Percentiles rank a stretch among this genome's conserved stretches.
phyloP scores from a whole-genome alignment of 139 green algal species.

The Auxenochlorella protothecoides region DNA sequence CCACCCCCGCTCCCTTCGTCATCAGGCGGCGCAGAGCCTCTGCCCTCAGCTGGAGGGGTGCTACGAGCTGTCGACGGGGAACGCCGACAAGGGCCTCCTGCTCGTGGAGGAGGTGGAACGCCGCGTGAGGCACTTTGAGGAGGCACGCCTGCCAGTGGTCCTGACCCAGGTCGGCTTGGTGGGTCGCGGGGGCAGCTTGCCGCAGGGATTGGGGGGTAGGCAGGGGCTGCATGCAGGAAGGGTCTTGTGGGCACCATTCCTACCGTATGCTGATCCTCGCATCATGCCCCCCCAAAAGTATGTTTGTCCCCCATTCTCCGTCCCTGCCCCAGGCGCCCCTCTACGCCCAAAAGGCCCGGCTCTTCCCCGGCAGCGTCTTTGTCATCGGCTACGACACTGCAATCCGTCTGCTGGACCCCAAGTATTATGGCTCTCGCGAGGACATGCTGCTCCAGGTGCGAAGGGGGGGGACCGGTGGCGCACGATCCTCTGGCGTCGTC shows the following conservation, averaged over 20 bases:
- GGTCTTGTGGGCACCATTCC: neutral
- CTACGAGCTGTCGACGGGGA: conserved; percentile 77
- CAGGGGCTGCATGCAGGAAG: neutral
- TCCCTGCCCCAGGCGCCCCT: conserved; percentile 40
- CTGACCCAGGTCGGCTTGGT: conserved; percentile 36
- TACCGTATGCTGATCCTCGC: neutral
- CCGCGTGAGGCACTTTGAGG: conserved; percentile 66
- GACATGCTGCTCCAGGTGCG: conserved; percentile 48
- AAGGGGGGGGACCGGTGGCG: neutral
- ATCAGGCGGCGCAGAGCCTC: conserved; percentile 2
- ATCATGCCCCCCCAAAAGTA: neutral
- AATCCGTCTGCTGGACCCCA: conserved; percentile 53
- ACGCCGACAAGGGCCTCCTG: conserved; percentile 84
- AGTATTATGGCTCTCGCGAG: conserved; percentile 59
- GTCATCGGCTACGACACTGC: conserved; percentile 78
- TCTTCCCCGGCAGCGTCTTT: conserved; percentile 54
- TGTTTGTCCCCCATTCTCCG: neutral
- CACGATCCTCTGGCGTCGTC: neutral
- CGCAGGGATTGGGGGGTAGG: neutral
- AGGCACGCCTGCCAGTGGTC: conserved; percentile 47
- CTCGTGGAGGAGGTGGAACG: conserved; percentile 35
- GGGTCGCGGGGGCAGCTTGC: neutral
- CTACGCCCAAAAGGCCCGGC: conserved; percentile 63
- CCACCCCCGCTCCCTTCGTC: neutral
- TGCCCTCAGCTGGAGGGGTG: conserved; percentile 15